Percentiles rank a stretch among this genome's conserved stretches.
These are phyloP conservation scores for Neostapfia colusana DNA, from an alignment of 176 grass and related monocot species.

Conservation along the genomic window DNA sequence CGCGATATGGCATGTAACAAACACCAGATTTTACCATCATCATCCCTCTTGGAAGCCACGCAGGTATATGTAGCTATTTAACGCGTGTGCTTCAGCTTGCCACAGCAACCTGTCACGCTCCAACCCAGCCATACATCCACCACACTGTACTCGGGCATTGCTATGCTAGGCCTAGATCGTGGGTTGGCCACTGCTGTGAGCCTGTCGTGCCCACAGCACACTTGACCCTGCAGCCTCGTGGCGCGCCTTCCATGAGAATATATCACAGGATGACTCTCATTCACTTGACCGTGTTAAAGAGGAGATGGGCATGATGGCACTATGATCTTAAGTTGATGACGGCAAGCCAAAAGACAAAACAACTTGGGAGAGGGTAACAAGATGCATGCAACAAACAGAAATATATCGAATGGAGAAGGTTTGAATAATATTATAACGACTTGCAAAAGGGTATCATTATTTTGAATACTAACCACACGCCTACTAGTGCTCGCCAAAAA, in stretches of 20 bases:
- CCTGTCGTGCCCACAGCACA: background rate
- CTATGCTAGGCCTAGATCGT: background rate
- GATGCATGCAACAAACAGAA: background rate
- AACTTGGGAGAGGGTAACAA: background rate
- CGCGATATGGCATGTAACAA: conserved; percentile 8
- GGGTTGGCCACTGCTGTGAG: too few relatives aligned
- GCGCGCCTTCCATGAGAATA: background rate
- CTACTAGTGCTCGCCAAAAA: background rate
- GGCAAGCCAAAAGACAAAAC: background rate
- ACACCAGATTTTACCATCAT: conserved; percentile 31
- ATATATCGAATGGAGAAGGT: background rate
- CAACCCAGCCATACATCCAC: conserved; percentile 1
- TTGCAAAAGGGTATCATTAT: background rate
- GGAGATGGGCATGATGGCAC: background rate
- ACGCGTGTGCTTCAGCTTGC: conserved; percentile 4
- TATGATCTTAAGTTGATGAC: background rate
- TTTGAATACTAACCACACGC: background rate
- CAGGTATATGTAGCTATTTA: background rate
- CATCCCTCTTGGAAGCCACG: conserved; percentile 2
- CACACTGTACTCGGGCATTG: conserved; percentile 10
- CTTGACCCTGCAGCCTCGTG: background rate
- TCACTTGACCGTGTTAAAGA: background rate
- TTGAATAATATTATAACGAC: background rate
- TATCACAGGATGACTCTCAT: background rate
- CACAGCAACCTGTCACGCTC: background rate